These are phyloP conservation scores for Fraxinus nigra DNA, from an alignment of 305 asterid genomes.

Conservation along the genomic window DNA sequence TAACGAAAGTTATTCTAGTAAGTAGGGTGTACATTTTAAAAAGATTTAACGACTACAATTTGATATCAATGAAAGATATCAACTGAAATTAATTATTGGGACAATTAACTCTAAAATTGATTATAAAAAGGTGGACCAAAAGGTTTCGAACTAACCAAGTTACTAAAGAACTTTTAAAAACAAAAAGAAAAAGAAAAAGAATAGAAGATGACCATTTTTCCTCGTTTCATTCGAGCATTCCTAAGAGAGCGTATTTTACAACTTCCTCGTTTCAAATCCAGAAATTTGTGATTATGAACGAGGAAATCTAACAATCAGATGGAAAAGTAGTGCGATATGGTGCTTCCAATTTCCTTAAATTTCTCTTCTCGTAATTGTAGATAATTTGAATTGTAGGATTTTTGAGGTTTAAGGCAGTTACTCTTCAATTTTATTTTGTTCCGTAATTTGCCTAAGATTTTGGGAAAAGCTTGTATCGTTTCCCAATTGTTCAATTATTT, in stretches of 20 bases:
- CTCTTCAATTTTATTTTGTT: background rate
- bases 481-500: constrained; percentile 3
- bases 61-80: too few species aligned
- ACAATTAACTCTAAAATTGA: too few species aligned
- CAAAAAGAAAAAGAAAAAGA: background rate
- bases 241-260: background rate
- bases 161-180: too few species aligned
- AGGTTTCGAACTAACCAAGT: too few species aligned
- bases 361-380: background rate
- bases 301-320: background rate
- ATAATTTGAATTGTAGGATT: background rate
- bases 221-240: background rate
- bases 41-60: too few species aligned
- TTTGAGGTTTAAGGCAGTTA: background rate
- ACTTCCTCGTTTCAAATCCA: background rate
- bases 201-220: background rate
- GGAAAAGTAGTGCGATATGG: background rate
- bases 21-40: too few species aligned
- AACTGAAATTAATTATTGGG: too few species aligned
- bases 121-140: too few species aligned
- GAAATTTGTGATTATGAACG: background rate
- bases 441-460: background rate
- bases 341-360: background rate
- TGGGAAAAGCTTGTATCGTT: background rate
- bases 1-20: too few species aligned